phyloP scores from a whole-genome alignment of 208 protist species.

The Strigomonas galati region DNA sequence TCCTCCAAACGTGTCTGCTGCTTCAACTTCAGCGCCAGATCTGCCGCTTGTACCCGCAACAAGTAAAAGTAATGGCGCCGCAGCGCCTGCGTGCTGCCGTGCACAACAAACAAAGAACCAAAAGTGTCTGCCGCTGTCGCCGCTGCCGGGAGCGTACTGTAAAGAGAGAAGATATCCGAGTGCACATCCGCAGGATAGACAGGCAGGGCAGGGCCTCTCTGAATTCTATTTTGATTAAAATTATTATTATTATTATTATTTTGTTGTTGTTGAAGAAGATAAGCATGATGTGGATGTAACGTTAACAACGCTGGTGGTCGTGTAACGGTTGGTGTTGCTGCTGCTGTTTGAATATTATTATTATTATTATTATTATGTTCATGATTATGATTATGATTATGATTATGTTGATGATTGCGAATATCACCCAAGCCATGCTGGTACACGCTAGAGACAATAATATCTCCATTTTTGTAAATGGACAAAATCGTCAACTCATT shows the following conservation, averaged over 20 bases:
- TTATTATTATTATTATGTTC: slow-evolving; percentile 10
- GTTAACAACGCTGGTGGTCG: too few species aligned
- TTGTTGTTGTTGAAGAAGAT: too few species aligned
- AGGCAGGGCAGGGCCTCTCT: too few species aligned
- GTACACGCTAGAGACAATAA: slow-evolving; percentile 61
- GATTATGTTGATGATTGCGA: neutral
- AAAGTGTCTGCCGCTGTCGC: slow-evolving; percentile 57
- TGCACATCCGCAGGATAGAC: too few species aligned
- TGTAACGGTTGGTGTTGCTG: too few species aligned
- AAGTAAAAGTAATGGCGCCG: slow-evolving; percentile 41
- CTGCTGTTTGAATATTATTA: neutral
- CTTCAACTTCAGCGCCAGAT: slow-evolving; percentile 32
- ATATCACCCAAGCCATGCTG: slow-evolving; percentile 28
- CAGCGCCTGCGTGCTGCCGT: slow-evolving; percentile 44
- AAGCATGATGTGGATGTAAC: too few species aligned
- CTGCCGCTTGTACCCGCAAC: slow-evolving; percentile 32
- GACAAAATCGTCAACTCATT: slow-evolving; percentile 73
- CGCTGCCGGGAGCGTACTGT: slow-evolving; percentile 59
- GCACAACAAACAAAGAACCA: slow-evolving; percentile 52
- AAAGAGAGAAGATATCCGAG: slow-evolving; percentile 28
- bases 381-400: slow-evolving; percentile 5
- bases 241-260: neutral
- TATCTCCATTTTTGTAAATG: slow-evolving; percentile 56
- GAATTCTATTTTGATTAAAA: slow-evolving; percentile 3
- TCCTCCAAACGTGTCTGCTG: slow-evolving; percentile 28